phyloP scores from a whole-genome alignment of 345 rosid genomes.

The Toxicodendron radicans region DNA sequence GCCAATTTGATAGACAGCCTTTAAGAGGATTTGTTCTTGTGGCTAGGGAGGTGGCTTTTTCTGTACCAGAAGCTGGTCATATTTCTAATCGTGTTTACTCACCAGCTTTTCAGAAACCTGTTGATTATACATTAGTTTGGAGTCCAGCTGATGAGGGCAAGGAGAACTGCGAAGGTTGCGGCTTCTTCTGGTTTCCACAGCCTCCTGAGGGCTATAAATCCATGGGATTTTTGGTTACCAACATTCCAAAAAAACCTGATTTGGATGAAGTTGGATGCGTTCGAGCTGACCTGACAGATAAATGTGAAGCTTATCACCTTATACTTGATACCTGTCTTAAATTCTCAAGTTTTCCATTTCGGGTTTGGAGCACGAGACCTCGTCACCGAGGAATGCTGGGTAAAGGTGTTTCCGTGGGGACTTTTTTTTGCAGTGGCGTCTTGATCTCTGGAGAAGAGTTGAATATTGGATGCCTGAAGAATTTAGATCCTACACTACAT shows the following conservation, averaged over 20 bases:
- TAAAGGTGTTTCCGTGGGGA: conserved; percentile 71
- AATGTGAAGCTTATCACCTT: conserved; percentile 47
- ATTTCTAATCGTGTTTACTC: conserved; percentile 7
- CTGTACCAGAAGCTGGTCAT: conserved; percentile 19
- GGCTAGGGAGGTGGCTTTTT: conserved; percentile 46
- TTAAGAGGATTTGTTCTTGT: conserved; percentile 68
- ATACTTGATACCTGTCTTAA: conserved; percentile 37
- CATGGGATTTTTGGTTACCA: conserved; percentile 69
- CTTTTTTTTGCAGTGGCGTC: conserved; percentile 60
- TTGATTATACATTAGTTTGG: conserved; percentile 69
- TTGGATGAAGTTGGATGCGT: conserved; percentile 74
- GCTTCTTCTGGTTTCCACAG: conserved; percentile 81
- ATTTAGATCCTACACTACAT: conserved; percentile 46
- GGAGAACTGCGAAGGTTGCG: conserved; percentile 32
- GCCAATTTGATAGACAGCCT: conserved; percentile 58
- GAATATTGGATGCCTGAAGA: conserved; percentile 60
- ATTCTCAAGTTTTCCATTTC: conserved; percentile 45
- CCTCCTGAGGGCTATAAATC: conserved; percentile 73
- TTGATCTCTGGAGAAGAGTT: conserved; percentile 40
- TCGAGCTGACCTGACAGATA: conserved; percentile 70
- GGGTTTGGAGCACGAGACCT: conserved; percentile 71
- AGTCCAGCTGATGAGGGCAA: conserved; percentile 52
- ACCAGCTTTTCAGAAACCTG: conserved; percentile 63
- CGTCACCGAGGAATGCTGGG: conserved; percentile 57
- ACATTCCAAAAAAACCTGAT: conserved; percentile 49